Base-by-base conservation (phyloP, 345 rosid genomes). In the Luvunga scandens region DNA sequence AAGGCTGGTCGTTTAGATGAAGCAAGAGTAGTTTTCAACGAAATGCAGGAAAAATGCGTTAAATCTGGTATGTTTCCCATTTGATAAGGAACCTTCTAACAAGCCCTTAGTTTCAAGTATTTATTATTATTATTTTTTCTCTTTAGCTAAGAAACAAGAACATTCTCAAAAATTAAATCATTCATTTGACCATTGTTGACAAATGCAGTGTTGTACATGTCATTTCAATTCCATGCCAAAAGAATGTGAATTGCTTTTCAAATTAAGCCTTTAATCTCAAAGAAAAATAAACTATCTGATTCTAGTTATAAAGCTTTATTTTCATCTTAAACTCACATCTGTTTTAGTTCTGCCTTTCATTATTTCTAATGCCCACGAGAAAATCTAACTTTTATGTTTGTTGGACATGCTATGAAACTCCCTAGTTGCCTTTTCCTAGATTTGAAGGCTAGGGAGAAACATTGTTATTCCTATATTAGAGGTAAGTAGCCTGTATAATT, bases 1-100 rank as follows among this genome's bases (percentile, higher is more conserved):
- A 95, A 95, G 85, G 80, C 90, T 71, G 94, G 96, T 36, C 83
- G 27, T 77, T 83, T 88, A 80, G 91, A 92, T 75, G 95, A 93
- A 87, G 97, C 94, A 48, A 92, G 73, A 83, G 79, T 81, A 74
- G 56, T 95, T 74, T 95, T 91, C 80, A 84, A 83, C 13, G 87
- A 89, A 72, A 78, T 93, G 89, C 83, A 83, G 79, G 84, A 65
- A 80, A 92, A 89, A 84, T 50, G 86, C 34, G 89, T 90, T 72
- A 87, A 86, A 83, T 92, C 96, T 53, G 98, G 99, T 95, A 87
- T 73, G 85, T 85, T 59, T 71, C 63, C 66, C 22, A 24, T n/a
- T 62, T 6, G 21, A 33, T 48, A 3, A 33, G 45, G 28, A 42
- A 8, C 56, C n/a, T 80, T 75, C 28, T 73, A n/a, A 6, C 65